phyloP scores from a whole-genome alignment of 768 basidiomycete genomes.

The Russula griseocarnosa region DNA sequence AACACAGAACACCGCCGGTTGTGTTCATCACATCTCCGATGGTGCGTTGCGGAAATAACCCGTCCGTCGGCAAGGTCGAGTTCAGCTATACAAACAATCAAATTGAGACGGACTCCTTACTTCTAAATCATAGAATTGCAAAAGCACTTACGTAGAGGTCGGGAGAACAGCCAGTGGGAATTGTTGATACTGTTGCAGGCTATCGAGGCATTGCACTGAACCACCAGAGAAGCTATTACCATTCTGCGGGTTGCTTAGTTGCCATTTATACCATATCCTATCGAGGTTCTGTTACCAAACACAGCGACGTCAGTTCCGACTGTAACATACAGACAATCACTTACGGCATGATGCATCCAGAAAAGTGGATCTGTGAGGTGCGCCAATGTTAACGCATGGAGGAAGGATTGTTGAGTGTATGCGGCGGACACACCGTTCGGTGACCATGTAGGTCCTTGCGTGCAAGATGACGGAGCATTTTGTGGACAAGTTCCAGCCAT shows the following conservation, averaged over 20 bases:
- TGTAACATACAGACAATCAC: background rate
- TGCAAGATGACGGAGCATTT: constrained; percentile 31
- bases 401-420: background rate
- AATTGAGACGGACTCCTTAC: background rate
- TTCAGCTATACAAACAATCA: constrained; percentile 29
- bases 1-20: constrained; percentile 36
- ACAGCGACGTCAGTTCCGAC: background rate
- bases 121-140: background rate
- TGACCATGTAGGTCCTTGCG: constrained; percentile 33
- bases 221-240: constrained; percentile 35
- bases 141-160: constrained; percentile 28
- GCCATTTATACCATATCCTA: constrained; percentile 40
- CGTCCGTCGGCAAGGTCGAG: constrained; percentile 33
- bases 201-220: constrained; percentile 33
- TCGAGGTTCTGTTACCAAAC: constrained; percentile 35
- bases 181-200: constrained; percentile 27
- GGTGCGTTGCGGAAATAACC: constrained; percentile 30
- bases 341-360: constrained; percentile 38
- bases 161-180: constrained; percentile 32
- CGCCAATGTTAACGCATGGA: background rate
- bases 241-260: constrained; percentile 31
- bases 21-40: constrained; percentile 36
- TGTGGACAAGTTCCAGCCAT: constrained; percentile 33
- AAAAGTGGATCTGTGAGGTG: constrained; percentile 35
- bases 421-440: constrained; percentile 34